Conservation (phyloP, 805 yeast species). For the Metschnikowia continentalis region DNA sequence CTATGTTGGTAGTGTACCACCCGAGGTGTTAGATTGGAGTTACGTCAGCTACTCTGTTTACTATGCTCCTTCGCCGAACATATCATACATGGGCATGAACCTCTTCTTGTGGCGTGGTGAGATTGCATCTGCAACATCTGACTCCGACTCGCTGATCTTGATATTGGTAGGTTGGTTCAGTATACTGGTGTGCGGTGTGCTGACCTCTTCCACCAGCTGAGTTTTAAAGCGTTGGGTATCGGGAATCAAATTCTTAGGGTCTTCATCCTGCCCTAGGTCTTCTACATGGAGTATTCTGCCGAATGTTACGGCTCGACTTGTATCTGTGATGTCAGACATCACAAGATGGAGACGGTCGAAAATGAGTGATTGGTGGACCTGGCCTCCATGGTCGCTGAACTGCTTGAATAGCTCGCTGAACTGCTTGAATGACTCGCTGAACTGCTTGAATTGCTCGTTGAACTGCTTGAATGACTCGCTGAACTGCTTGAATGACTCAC, state of each 20-base stretch:
- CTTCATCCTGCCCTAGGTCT: background rate
- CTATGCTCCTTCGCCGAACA: constrained; percentile 30
- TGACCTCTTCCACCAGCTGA: constrained; percentile 14
- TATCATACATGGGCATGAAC: constrained; percentile 39
- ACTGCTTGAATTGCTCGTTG: too few species aligned
- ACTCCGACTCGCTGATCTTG: background rate
- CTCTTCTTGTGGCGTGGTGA: constrained; percentile 20
- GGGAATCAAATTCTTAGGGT: background rate
- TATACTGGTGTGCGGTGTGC: constrained; percentile 37
- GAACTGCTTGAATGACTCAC: too few species aligned
- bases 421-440: background rate
- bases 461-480: too few species aligned
- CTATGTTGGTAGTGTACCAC: too few species aligned
- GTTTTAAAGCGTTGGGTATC: constrained; percentile 3
- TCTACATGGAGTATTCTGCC: constrained; percentile 5
- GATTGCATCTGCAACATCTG: constrained; percentile 3
- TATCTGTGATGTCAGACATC: constrained; percentile 28
- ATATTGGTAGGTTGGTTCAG: background rate
- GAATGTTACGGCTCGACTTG: constrained; percentile 5
- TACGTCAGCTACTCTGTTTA: too few species aligned
- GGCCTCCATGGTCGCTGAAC: constrained; percentile 1
- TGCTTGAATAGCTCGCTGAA: too few species aligned
- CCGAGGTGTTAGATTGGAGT: too few species aligned
- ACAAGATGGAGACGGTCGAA: constrained; percentile 35
- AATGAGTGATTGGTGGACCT: constrained; percentile 31